phyloP scores from a whole-genome alignment of 2,329 filamentous ascomycete genomes.

The Cercospora canescens region DNA sequence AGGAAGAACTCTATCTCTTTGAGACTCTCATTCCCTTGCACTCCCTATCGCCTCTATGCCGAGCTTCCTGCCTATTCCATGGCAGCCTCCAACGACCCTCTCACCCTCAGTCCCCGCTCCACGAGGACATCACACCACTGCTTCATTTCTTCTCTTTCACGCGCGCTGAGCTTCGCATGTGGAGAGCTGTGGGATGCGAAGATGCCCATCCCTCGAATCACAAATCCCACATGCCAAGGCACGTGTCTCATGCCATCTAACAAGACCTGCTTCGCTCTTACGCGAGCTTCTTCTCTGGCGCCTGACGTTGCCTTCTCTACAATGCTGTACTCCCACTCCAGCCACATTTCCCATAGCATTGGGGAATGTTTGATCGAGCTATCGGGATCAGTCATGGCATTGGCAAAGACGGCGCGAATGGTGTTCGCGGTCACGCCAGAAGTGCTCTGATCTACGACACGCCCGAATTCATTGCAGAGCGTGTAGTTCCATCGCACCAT shows the following conservation, averaged over 20 bases:
- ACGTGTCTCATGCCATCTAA: conserved; percentile 57
- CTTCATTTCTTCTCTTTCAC: conserved; percentile 46
- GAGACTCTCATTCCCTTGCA: neutral
- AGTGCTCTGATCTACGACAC: conserved; percentile 36
- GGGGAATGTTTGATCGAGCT: conserved; percentile 33
- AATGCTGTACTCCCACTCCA: conserved; percentile 27
- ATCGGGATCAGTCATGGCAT: conserved; percentile 36
- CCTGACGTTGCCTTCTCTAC: neutral
- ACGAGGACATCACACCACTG: conserved; percentile 57
- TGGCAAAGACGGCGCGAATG: conserved; percentile 51
- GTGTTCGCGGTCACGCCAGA: conserved; percentile 29
- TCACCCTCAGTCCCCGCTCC: conserved; percentile 62
- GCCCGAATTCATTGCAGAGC: conserved; percentile 56
- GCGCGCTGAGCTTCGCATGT: neutral
- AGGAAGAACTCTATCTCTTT: too few relatives aligned
- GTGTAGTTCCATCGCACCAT: conserved; percentile 56
- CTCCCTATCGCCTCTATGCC: too few relatives aligned
- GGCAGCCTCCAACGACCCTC: neutral
- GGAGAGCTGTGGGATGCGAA: neutral
- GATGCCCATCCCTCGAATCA: conserved; percentile 58
- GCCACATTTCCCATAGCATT: conserved; percentile 32
- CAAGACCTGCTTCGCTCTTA: conserved; percentile 53
- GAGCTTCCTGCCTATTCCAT: neutral
- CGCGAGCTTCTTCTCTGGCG: conserved; percentile 35
- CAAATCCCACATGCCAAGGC: conserved; percentile 64